phyloP scores from a whole-genome alignment of 2,329 filamentous ascomycete genomes.

The Aphanocladium album region DNA sequence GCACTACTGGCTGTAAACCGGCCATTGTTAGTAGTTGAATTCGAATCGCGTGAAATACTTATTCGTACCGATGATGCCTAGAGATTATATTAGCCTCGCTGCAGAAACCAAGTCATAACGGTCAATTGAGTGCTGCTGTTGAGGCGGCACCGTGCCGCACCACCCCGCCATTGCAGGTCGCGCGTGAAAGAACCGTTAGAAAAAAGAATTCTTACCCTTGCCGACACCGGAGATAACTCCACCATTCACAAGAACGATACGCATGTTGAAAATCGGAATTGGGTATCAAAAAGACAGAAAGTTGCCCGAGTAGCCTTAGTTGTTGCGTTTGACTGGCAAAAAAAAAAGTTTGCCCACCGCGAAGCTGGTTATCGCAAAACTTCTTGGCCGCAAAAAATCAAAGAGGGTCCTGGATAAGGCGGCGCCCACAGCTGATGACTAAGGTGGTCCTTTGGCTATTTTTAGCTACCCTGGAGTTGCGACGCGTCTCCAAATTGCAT shows the following conservation, averaged over 20 bases:
- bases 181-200: neutral
- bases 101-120: neutral
- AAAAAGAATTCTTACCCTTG: conserved; percentile 41
- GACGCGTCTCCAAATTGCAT: neutral
- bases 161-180: neutral
- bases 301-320: neutral
- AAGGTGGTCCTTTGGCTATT: neutral
- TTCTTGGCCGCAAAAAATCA: neutral
- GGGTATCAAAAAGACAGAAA: neutral
- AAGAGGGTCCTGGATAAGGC: neutral
- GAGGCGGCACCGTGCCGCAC: neutral
- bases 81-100: neutral
- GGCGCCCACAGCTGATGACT: neutral
- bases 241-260: conserved; percentile 25
- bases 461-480: neutral
- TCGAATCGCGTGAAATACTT: neutral
- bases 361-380: neutral
- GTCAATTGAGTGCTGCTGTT: neutral
- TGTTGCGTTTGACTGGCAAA: neutral
- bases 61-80: conserved; percentile 19
- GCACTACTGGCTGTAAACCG: conserved; percentile 36
- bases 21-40: neutral
- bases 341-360: conserved; percentile 4
- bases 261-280: conserved; percentile 19
- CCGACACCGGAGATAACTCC: conserved; percentile 56